Evolutionary conservation across 2,329 filamentous ascomycete genomes (phyloP), one percentile per base, ranked within the genome.

Genomic region (Verticillium albo-atrum): DNA sequence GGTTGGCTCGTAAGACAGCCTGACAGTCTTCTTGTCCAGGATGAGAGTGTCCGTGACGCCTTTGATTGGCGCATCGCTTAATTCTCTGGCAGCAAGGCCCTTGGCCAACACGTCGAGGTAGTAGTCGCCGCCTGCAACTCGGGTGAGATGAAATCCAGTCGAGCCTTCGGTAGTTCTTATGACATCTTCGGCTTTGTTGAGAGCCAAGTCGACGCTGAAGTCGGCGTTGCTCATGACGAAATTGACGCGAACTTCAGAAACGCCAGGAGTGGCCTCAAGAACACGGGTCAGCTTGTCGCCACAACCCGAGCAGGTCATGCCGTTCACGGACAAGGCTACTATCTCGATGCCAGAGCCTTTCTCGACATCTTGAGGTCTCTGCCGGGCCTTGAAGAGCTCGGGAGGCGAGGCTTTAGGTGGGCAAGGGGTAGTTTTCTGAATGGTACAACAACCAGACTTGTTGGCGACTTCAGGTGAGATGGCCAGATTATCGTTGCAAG

Each of bases 171-270:
- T 65, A 42, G 55, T 59, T 27, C 64, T 67, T 6, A 74, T 64
- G 17, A 72, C 66, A 4, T 71, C 65, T 4, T 71, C 68, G 1
- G 64, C 64, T 2, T 62, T 68, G 9, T 62, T 67, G 9, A 66
- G 53, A 1, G 64, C 61, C 0, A 59, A 58, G 53, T 75, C 67
- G 2, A 75, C 27, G 5, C 56, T 62, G 54, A 76, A 71, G 23
- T 75, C 73, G 47, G 68, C 74, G 6, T 66, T 69, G 4, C 72
- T 73, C 66, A 72, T 71, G 62, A 76, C 71, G 37, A 76, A 76
- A 59, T 75, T 75, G 61, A 76, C 72, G 0, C 66, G 68, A 2
- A 70, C 68, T 3, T 67, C 63, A 2, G 69, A 71, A 1, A 75
- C 69, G 3, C 72, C 72, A 3, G 62, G n/a, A 3, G 66, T 64